These are phyloP conservation scores for Periconia sp. DNA, from an alignment of 2,329 filamentous ascomycete genomes.

Conservation along the genomic window DNA sequence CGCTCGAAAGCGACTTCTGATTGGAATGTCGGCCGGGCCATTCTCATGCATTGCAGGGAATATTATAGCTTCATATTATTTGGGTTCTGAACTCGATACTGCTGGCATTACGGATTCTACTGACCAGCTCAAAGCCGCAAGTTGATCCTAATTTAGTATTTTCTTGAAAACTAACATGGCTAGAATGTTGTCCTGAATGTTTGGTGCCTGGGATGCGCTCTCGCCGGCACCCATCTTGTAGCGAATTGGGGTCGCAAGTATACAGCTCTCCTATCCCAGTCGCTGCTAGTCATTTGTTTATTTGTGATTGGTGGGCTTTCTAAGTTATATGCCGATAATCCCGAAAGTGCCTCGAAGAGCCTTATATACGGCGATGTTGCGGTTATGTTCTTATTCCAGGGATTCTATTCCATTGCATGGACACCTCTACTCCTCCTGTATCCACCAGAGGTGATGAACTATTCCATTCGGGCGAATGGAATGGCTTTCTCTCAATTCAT, in stretches of 20 bases:
- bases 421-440: conserved; percentile 37
- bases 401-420: conserved; percentile 54
- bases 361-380: conserved; percentile 55
- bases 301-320: too few relatives aligned
- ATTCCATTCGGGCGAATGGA: conserved; percentile 36
- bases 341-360: too few relatives aligned
- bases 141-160: neutral
- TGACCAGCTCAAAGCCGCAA: conserved; percentile 50
- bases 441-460: conserved; percentile 33
- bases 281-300: conserved; percentile 11
- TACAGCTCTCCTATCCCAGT: conserved; percentile 47
- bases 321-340: conserved; percentile 1
- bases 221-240: conserved; percentile 53
- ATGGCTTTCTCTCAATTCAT: conserved; percentile 19
- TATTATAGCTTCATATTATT: conserved; percentile 51
- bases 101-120: conserved; percentile 54
- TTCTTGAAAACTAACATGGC: neutral
- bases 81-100: conserved; percentile 51
- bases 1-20: conserved; percentile 47
- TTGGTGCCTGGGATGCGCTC: conserved; percentile 53
- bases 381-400: conserved; percentile 60
- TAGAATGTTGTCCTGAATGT: conserved; percentile 59
- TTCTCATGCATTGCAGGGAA: conserved; percentile 48
- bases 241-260: conserved; percentile 54
- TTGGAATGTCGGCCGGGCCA: conserved; percentile 45